Conservation (phyloP, 495 filamentous ascomycete genomes). For the Achaetomiella virescens region DNA sequence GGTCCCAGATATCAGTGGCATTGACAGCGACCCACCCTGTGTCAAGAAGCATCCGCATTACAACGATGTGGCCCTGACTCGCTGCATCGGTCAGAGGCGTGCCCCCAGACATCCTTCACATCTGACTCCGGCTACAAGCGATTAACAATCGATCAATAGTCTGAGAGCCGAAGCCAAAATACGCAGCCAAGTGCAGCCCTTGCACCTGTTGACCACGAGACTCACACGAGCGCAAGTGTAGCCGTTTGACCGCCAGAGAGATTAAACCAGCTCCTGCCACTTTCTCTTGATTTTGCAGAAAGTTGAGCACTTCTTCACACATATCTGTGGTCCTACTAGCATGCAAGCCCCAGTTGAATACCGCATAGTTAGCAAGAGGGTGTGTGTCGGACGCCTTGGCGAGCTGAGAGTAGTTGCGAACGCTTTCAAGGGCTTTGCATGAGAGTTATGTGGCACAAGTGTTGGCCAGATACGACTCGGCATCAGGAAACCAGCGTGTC, state of each 20-base stretch:
- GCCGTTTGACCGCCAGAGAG: too few species aligned
- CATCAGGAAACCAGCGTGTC: constrained; percentile 31
- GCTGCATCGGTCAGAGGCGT: constrained; percentile 13
- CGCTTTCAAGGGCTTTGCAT: constrained; percentile 29
- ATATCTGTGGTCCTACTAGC: constrained; percentile 9
- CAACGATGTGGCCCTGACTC: neutral
- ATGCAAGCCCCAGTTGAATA: constrained; percentile 42
- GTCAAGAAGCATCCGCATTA: constrained; percentile 10
- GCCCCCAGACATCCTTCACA: neutral
- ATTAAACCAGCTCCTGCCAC: too few species aligned
- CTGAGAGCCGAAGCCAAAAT: neutral
- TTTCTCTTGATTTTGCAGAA: constrained; percentile 19
- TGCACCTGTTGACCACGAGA: too few species aligned
- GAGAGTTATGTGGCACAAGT: constrained; percentile 43
- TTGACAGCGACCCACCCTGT: constrained; percentile 17
- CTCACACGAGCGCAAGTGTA: too few species aligned
- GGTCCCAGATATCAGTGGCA: constrained; percentile 13
- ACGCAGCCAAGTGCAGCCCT: neutral
- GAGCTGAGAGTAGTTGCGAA: too few species aligned
- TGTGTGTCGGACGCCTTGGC: too few species aligned
- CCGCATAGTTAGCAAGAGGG: constrained; percentile 38
- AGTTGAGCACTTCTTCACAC: constrained; percentile 1
- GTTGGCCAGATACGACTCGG: constrained; percentile 29
- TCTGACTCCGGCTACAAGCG: too few species aligned
- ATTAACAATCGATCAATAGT: too few species aligned